Base-by-base conservation (phyloP, 306 rosid genomes). In the Mimosa pudica region DNA sequence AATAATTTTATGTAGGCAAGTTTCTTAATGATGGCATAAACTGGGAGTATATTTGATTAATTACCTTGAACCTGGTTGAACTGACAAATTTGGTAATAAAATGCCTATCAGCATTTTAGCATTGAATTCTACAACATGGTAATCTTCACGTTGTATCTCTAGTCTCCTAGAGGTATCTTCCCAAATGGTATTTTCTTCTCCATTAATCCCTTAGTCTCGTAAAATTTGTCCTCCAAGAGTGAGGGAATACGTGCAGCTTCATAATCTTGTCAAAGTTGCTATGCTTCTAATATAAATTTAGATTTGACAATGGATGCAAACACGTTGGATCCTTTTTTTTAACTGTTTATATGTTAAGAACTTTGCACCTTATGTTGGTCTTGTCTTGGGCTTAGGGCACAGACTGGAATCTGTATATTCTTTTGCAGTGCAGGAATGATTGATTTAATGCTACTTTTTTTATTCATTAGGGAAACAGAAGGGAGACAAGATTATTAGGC, bases 401-500 rank as follows among this genome's bases (percentile, higher is more conserved):
- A 41, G 54, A 36, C 45, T 49, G 71, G 81, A 74, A 46, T 58
- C 38, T 48, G 48, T 73, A 24, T 70, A 1, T 72, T 5, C 48
- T 35, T 67, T 69, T 81, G 67, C 14, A 38, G 48, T 65, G 36
- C 75, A 55, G 68, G 73, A 68, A 48, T 35, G 63, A 70, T 71
- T 71, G 41, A 75, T 71, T 49, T 63, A 16, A 16, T 76, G 74
- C 66, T 73, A 42, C 51, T 73, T 49, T 75, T 85, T 47, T 91
- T 55, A 62, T 77, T 44, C 64, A 79, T 35, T 91, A 95, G 97
- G 98, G 98, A 85, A 95, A 95, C 82, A 89, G 98, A 85, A 93
- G 96, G 91, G 99, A 95, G 87, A 95, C 98, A 60, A 87, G 98
- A 35, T 78, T 95, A 83, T 70, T 93, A 80, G 97, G 98, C 38